Base-by-base conservation (phyloP, 371 early-diverging fungal species). In the Syncephalastrum monosporum region DNA sequence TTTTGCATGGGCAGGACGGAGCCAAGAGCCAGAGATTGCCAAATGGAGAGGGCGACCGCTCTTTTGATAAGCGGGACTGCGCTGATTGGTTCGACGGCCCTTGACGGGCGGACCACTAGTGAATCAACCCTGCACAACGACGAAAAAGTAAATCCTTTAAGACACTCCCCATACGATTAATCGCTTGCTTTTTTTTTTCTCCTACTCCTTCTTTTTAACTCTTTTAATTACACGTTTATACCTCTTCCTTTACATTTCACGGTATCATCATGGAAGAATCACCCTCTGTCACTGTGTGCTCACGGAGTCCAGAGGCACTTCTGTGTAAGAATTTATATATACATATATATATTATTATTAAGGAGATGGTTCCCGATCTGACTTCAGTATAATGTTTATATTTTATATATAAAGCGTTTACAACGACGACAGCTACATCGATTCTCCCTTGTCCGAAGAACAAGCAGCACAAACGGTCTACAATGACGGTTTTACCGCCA, bases 271-370 rank as follows among this genome's bases (percentile, higher is more conserved):
- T 62, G 57, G 63, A 57, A 51, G 59, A 48, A 41, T 59, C 63
- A 8, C 51, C 54, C 19, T 59, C 55, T 15, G 27, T 75, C 13
- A 72, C 74, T 17, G 77, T 77, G 38, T 77, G 60, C 46, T 74
- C 77, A 27, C 58, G 68, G 62, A 77, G 77, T 49, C 77, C 77
- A 43, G 74, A 77, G 55, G 77, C 77, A 6, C 61, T 77, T 43
- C 53, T 74, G 45, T 77, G 77, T 74, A 77, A 68, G 69, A 4
- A 33, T 8, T 16, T 8, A 27, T 38, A 25, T 38, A 12, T 12
- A 12, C 12, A 8, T 17, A 10, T 19, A 4, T 24, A 24, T 17
- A 27, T 25, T 41, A 52, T n/a, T n/a, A 7, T 41, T 47, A 64
- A 44, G 43, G 17, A 41, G 7, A 42, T 12, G 38, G 38, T 33